phyloP scores from a whole-genome alignment of 2,329 filamentous ascomycete species.

The Colletotrichum scovillei region DNA sequence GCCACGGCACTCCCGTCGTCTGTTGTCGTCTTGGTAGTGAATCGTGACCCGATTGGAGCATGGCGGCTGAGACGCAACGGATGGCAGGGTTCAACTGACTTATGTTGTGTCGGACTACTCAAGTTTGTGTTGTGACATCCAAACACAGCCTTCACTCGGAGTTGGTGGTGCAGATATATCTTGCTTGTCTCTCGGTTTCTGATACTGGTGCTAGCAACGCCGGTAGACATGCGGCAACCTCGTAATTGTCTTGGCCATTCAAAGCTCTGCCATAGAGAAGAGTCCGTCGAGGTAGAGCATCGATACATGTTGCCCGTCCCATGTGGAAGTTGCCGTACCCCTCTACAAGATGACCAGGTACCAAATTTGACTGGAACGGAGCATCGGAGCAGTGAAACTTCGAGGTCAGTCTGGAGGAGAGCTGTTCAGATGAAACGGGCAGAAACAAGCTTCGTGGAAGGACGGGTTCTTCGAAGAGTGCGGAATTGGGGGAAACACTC shows the following conservation, averaged over 20 bases:
- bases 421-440: slow-evolving; percentile 28
- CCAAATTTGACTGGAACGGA: neutral
- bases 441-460: slow-evolving; percentile 17
- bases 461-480: neutral
- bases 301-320: neutral
- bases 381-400: slow-evolving; percentile 23
- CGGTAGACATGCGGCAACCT: neutral
- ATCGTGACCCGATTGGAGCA: neutral
- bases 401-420: neutral
- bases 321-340: slow-evolving; percentile 15
- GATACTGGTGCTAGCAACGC: neutral
- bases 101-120: neutral
- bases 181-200: slow-evolving; percentile 5
- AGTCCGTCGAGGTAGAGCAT: neutral
- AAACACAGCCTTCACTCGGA: neutral
- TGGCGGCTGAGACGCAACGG: neutral
- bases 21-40: neutral
- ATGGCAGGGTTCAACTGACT: neutral
- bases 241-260: neutral
- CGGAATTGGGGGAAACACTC: neutral
- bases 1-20: neutral
- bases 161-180: neutral
- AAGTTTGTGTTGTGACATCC: neutral
- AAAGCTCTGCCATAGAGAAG: neutral
- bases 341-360: neutral